Conservation (phyloP, 768 basidiomycete genomes). For the Russula dissimulans region DNA sequence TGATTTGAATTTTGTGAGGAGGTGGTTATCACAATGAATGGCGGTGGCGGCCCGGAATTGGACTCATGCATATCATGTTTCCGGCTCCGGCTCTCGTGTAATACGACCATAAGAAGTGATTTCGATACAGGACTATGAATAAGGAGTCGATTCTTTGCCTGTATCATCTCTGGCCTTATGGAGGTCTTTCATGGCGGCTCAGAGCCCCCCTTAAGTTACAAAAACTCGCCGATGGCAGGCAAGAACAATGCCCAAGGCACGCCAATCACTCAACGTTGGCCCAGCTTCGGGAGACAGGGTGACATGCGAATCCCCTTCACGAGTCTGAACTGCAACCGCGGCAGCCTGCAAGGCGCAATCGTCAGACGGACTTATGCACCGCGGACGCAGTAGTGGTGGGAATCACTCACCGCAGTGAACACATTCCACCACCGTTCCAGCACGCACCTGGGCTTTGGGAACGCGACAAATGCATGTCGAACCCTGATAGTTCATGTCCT, state of each 20-base stretch:
- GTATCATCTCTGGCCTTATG: no score
- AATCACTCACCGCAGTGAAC: slow-evolving; percentile 82
- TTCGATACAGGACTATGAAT: no score
- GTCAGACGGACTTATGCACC: slow-evolving; percentile 11
- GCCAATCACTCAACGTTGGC: background rate
- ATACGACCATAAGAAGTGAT: no score
- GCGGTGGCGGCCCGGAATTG: no score
- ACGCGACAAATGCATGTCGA: slow-evolving; percentile 97
- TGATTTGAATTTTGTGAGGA: no score
- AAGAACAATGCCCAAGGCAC: background rate
- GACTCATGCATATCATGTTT: no score
- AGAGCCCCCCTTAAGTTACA: no score
- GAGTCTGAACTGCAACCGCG: slow-evolving; percentile 89
- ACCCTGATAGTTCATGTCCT: slow-evolving; percentile 99
- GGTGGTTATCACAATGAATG: no score
- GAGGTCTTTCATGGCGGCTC: no score
- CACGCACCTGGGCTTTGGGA: slow-evolving; percentile 85
- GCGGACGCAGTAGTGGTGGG: background rate
- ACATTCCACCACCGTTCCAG: slow-evolving; percentile 90
- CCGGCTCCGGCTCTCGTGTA: no score
- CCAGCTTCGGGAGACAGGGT: background rate
- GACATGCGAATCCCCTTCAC: slow-evolving; percentile 25
- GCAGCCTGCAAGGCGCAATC: slow-evolving; percentile 50
- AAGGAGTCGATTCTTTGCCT: no score
- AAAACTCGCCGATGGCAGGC: background rate